A percentile compares a stretch with the other conserved stretches of the same genome.
These are phyloP conservation scores for Pleurotus ostreatus DNA, from an alignment of 768 basidiomycete genomes.

Conservation along the genomic window DNA sequence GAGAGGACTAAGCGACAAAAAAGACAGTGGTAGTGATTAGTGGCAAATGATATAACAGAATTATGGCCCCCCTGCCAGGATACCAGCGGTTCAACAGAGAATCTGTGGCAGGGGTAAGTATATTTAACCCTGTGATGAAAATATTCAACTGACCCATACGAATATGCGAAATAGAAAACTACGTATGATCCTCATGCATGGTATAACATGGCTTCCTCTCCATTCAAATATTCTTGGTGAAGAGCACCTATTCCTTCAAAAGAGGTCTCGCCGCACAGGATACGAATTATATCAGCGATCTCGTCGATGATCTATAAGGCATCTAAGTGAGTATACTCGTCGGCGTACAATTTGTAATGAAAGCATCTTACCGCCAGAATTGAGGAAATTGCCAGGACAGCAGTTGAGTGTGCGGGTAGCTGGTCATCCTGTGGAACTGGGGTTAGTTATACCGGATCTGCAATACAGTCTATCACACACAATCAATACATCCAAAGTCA, in stretches of 20 bases:
- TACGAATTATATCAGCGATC: slow-evolving; percentile 31
- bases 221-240: slow-evolving; percentile 31
- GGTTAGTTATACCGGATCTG: not conserved
- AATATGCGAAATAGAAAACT: too few species aligned
- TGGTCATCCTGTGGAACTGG: slow-evolving; percentile 22
- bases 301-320: slow-evolving; percentile 34
- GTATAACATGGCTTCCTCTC: slow-evolving; percentile 25
- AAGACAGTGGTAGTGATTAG: too few species aligned
- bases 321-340: not conserved
- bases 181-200: not conserved
- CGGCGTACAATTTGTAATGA: too few species aligned
- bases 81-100: too few species aligned
- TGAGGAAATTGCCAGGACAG: slow-evolving; percentile 35
- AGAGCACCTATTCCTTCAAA: slow-evolving; percentile 35
- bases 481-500: slow-evolving; percentile 34
- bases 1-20: too few species aligned
- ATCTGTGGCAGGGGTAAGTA: too few species aligned
- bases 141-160: too few species aligned
- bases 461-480: slow-evolving; percentile 18
- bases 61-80: too few species aligned
- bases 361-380: slow-evolving; percentile 29
- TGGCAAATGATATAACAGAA: too few species aligned
- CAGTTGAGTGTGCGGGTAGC: slow-evolving; percentile 39
- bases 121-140: too few species aligned
- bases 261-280: slow-evolving; percentile 37